Percentiles rank a stretch among this genome's conserved stretches.
Conservation (phyloP, 305 asterid genomes). For the Fraxinus velutina region DNA sequence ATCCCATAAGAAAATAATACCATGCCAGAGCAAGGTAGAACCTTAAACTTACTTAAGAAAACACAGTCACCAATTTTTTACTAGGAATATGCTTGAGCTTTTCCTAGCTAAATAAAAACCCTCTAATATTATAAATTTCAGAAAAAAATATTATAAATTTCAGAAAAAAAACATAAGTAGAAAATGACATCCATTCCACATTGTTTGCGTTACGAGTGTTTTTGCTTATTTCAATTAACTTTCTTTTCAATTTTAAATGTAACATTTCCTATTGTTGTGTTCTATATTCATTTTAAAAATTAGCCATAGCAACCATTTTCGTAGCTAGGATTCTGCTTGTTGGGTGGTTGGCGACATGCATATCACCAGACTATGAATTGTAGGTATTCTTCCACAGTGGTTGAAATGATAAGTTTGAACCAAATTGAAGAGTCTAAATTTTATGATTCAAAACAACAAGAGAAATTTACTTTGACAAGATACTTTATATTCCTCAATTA, state of each 20-base stretch:
- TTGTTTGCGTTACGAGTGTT: background rate
- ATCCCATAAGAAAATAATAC: background rate
- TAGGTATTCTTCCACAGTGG: background rate
- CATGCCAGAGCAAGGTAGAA: background rate
- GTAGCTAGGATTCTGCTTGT: background rate
- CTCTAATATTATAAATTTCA: background rate
- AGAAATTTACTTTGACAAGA: background rate
- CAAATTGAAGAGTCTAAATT: background rate
- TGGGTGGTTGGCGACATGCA: background rate
- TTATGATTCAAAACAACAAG: background rate
- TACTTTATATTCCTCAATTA: background rate
- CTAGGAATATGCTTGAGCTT: background rate
- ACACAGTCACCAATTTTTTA: background rate
- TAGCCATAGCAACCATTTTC: background rate
- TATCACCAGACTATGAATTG: background rate
- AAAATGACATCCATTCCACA: background rate
- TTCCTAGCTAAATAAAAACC: background rate
- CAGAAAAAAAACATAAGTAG: background rate
- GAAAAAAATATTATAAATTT: background rate
- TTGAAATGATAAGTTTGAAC: background rate
- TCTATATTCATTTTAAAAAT: background rate
- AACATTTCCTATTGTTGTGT: background rate
- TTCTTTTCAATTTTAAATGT: background rate
- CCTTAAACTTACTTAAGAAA: background rate
- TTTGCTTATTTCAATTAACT: background rate